Evolutionary conservation across 805 yeast species (phyloP).

Genomic region (Wickerhamomyces kurtzmanii): DNA sequence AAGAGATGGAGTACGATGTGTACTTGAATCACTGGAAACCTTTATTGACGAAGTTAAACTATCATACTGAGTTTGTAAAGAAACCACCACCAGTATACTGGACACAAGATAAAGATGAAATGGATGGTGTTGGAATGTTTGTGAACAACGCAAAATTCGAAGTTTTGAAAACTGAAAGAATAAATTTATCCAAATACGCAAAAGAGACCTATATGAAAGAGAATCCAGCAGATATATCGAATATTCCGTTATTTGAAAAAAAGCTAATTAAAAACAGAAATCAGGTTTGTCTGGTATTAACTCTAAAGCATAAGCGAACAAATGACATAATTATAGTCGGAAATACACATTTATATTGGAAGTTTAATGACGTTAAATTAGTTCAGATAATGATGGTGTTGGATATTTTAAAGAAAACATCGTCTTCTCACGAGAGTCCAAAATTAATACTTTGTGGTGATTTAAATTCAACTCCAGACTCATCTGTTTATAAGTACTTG

Average conservation of each 20-base stretch:
- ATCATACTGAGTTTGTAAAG: conserved; percentile 34
- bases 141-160: conserved; percentile 39
- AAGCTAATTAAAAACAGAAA: conserved; percentile 34
- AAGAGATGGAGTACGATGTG: conserved; percentile 37
- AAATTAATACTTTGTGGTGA: conserved; percentile 45
- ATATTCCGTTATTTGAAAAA: too few species aligned
- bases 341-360: conserved; percentile 60
- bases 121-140: conserved; percentile 56
- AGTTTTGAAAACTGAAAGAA: conserved; percentile 21
- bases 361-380: conserved; percentile 42
- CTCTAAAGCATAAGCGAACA: conserved; percentile 32
- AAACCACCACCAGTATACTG: conserved; percentile 47
- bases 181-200: conserved; percentile 17
- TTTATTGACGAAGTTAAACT: conserved; percentile 23
- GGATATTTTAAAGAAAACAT: conserved; percentile 19
- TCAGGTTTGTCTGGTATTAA: conserved; percentile 47
- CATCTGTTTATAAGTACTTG: conserved; percentile 37
- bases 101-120: conserved; percentile 31
- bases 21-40: conserved; percentile 30
- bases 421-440: conserved; percentile 16
- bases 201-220: conserved; percentile 3
- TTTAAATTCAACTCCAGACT: conserved; percentile 40
- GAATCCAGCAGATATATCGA: conserved; percentile 12
- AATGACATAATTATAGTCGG: conserved; percentile 32
- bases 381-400: conserved; percentile 40